Percentiles rank a stretch among this genome's conserved stretches.
phyloP scores from a whole-genome alignment of 2,329 filamentous ascomycete species.

The Zasmidium angulare region DNA sequence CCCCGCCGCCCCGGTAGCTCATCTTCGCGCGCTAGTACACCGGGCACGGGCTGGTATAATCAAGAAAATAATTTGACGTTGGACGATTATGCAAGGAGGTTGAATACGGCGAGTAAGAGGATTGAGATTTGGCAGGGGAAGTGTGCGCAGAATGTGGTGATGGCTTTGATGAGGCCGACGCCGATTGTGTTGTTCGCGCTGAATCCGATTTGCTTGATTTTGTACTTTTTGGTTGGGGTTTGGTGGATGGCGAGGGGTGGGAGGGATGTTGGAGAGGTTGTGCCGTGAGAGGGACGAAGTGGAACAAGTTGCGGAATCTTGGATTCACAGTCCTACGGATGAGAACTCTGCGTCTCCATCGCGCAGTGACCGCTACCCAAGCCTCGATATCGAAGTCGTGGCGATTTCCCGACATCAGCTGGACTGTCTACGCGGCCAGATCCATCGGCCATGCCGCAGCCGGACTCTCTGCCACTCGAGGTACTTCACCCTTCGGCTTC shows the following conservation, averaged over 20 bases:
- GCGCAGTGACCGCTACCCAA: too few species aligned
- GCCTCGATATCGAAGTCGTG: too few species aligned
- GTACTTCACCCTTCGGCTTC: too few species aligned
- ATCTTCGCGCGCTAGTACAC: conserved; percentile 5
- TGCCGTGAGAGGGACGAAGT: background rate
- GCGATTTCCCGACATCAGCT: too few species aligned
- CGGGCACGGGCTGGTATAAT: conserved; percentile 31
- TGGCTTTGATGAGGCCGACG: conserved; percentile 33
- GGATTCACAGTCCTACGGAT: too few species aligned
- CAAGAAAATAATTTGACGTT: conserved; percentile 27
- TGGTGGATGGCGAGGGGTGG: conserved; percentile 17
- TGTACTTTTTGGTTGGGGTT: conserved; percentile 23
- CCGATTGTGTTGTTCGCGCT: conserved; percentile 32
- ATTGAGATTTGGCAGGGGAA: conserved; percentile 27
- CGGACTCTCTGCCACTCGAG: too few species aligned
- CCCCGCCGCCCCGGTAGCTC: conserved; percentile 1
- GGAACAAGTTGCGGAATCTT: background rate
- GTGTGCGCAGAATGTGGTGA: conserved; percentile 34
- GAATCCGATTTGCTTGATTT: conserved; percentile 31
- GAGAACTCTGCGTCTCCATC: too few species aligned
- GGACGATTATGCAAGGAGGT: conserved; percentile 29
- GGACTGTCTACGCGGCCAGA: too few species aligned
- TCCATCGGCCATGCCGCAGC: too few species aligned
- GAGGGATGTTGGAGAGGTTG: background rate
- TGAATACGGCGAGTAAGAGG: conserved; percentile 26